Conservation (phyloP, 495 filamentous ascomycete species). For the Halenospora varia region DNA sequence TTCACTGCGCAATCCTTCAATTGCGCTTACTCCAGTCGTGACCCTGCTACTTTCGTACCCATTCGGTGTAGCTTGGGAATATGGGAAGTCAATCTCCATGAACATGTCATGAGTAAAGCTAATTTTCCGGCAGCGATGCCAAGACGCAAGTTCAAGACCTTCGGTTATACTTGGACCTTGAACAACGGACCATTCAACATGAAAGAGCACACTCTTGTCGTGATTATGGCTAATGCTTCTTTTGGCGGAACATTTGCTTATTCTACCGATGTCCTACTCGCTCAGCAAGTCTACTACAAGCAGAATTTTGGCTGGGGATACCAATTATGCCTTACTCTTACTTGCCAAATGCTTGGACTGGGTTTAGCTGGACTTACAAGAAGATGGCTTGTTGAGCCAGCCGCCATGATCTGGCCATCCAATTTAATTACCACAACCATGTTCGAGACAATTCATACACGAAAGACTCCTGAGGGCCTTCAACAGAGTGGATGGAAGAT, state of each 20-base stretch:
- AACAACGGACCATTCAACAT: conserved; percentile 76
- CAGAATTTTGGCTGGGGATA: conserved; percentile 36
- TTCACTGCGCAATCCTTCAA: conserved; percentile 60
- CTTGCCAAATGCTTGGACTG: conserved; percentile 69
- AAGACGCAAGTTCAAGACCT: conserved; percentile 43
- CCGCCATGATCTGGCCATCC: conserved; percentile 73
- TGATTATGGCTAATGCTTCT: conserved; percentile 60
- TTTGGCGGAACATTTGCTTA: conserved; percentile 46
- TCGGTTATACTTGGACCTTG: conserved; percentile 51
- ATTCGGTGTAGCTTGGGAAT: conserved; percentile 22
- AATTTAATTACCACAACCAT: conserved; percentile 61
- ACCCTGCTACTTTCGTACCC: conserved; percentile 32
- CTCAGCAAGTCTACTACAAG: conserved; percentile 37
- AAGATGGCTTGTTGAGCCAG: conserved; percentile 57
- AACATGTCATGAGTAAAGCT: conserved; percentile 18
- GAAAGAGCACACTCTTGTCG: conserved; percentile 74
- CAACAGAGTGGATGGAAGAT: conserved; percentile 50
- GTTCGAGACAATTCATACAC: conserved; percentile 21
- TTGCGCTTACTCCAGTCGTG: conserved; percentile 27
- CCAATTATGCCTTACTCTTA: conserved; percentile 60
- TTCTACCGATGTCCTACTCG: conserved; percentile 43
- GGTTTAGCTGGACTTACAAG: conserved; percentile 68
- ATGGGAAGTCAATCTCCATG: conserved; percentile 10
- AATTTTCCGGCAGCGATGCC: conserved; percentile 36
- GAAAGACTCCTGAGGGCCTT: conserved; percentile 2